These are phyloP conservation scores for Saccharum officinarum DNA, from an alignment of 176 grass and related monocot species.

Conservation along the genomic window DNA sequence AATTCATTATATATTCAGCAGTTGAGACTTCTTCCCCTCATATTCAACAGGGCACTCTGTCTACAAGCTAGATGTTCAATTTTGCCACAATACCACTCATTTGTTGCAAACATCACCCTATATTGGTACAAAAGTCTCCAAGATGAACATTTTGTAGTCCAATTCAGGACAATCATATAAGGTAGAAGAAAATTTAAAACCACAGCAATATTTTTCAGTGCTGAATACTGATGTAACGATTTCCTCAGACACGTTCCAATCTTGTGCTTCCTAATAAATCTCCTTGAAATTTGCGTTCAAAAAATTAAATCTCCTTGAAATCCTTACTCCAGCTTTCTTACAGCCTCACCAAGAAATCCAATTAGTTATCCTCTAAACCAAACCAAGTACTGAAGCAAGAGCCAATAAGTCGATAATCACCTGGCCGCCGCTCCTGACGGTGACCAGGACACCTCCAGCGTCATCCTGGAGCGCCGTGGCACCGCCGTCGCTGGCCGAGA, in stretches of 20 bases:
- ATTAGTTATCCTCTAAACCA: background rate
- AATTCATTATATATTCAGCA: background rate
- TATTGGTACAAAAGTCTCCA: background rate
- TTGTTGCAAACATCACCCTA: background rate
- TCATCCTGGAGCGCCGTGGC: slow-evolving; percentile 50
- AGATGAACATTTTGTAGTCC: background rate
- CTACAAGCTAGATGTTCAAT: background rate
- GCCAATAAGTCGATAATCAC: slow-evolving; percentile 28
- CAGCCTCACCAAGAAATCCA: background rate
- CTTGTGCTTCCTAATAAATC: background rate
- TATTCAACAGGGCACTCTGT: background rate
- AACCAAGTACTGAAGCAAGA: background rate
- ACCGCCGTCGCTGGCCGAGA: background rate
- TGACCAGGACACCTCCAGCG: slow-evolving; percentile 47
- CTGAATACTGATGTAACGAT: background rate
- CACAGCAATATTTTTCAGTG: background rate
- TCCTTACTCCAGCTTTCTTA: background rate
- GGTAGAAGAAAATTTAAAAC: background rate
- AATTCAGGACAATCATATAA: background rate
- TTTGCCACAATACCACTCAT: background rate
- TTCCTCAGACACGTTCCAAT: background rate
- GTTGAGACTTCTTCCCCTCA: background rate
- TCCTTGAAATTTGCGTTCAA: no score
- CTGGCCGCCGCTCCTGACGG: slow-evolving; percentile 30
- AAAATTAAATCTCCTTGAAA: background rate